Evolutionary conservation across 371 early-diverging fungal genomes (phyloP).

Genomic region (Mortierella sp.): DNA sequence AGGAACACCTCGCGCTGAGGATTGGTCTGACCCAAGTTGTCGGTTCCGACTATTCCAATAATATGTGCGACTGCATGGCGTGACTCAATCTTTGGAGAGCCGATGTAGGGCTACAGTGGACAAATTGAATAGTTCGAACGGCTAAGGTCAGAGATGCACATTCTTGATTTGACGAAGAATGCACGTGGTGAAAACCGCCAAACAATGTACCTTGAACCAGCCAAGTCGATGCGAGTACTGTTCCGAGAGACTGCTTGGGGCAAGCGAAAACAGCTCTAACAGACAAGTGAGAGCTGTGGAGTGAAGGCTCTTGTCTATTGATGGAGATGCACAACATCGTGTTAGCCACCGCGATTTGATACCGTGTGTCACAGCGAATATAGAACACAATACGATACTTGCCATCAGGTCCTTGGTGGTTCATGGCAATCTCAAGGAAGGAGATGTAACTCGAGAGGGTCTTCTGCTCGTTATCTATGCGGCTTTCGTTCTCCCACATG

Average conservation of each 20-base stretch:
- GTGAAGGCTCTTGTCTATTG: conserved; percentile 64
- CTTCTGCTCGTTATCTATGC: conserved; percentile 57
- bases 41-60: conserved; percentile 82
- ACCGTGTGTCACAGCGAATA: no score
- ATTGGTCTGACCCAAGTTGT: conserved; percentile 45
- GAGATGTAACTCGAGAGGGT: conserved; percentile 58
- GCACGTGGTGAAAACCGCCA: background rate
- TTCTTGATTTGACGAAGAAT: background rate
- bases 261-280: conserved; percentile 81
- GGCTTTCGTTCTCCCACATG: conserved; percentile 61
- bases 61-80: conserved; percentile 77
- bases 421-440: conserved; percentile 42
- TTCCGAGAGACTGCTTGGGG: conserved; percentile 72
- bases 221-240: conserved; percentile 68
- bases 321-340: no score
- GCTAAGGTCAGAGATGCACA: background rate
- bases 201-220: conserved; percentile 68
- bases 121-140: background rate
- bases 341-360: no score
- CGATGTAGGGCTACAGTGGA: conserved; percentile 62
- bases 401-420: conserved; percentile 49
- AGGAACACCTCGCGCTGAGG: conserved; percentile 61
- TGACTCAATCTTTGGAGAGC: conserved; percentile 75
- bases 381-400: background rate
- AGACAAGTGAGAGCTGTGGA: conserved; percentile 77